A percentile compares a stretch with the other conserved stretches of the same genome.
Conservation (phyloP, 768 basidiomycete genomes). For the Pulveroboletus sp. region DNA sequence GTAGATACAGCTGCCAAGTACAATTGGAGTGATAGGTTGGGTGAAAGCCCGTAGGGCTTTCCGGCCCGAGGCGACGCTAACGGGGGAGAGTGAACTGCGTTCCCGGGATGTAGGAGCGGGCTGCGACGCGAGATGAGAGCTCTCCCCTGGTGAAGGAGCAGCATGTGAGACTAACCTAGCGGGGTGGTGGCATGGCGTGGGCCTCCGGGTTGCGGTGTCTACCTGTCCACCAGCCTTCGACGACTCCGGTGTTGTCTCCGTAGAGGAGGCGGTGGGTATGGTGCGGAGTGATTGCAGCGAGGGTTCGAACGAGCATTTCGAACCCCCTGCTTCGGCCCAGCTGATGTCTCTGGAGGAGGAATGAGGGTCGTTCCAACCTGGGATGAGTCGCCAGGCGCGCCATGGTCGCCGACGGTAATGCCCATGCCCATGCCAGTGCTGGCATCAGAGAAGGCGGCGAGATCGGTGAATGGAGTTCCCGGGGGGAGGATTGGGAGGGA, state of each 20-base stretch:
- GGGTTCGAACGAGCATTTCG: conserved; percentile 1
- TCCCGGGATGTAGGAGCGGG: no score
- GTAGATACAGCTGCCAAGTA: no score
- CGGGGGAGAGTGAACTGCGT: no score
- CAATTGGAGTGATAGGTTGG: no score
- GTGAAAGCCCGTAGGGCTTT: no score
- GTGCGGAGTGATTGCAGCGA: neutral
- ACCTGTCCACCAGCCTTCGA: conserved; percentile 12
- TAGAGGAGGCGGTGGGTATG: neutral
- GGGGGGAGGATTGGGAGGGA: neutral
- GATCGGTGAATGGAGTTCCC: neutral
- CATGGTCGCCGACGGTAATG: neutral
- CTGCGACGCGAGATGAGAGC: no score
- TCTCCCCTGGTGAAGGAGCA: no score
- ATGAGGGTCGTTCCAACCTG: conserved; percentile 17
- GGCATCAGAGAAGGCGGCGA: conserved; percentile 9
- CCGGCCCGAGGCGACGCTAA: no score
- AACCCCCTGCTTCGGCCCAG: conserved; percentile 21
- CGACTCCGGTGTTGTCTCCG: conserved; percentile 18
- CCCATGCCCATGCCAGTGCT: conserved; percentile 3
- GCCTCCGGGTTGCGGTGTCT: conserved; percentile 3
- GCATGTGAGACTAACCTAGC: no score
- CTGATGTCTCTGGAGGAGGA: conserved; percentile 8
- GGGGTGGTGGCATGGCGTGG: no score
- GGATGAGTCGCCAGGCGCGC: conserved; percentile 6